Evolutionary conservation across 208 protist genomes (phyloP).

Genomic region (Wallacemonas sp.): DNA sequence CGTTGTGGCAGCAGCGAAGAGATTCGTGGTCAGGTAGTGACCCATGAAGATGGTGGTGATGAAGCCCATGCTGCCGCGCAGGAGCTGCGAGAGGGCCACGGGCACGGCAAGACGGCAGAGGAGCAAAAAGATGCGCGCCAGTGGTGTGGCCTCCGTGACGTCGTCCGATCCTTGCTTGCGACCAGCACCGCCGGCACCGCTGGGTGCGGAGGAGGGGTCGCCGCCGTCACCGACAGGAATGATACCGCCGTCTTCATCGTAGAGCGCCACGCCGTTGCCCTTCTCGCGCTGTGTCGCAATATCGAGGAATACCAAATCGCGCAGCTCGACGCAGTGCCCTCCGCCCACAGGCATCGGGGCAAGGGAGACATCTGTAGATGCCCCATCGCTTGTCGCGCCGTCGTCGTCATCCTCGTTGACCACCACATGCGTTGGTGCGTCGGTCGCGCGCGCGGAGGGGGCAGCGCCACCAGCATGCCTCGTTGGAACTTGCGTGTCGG

Average conservation of each 20-base stretch:
- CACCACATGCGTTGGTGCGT: background rate
- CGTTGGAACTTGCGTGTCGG: too few relatives aligned
- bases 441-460: background rate
- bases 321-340: conserved; percentile 6
- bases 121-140: conserved; percentile 18
- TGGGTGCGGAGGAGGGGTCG: background rate
- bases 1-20: conserved; percentile 37
- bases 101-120: conserved; percentile 26
- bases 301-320: conserved; percentile 1
- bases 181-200: background rate
- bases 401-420: background rate
- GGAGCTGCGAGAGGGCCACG: conserved; percentile 28
- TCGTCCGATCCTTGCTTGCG: conserved; percentile 13
- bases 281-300: background rate
- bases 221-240: conserved; percentile 1
- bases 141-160: conserved; percentile 15
- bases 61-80: conserved; percentile 31
- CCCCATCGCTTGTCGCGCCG: background rate
- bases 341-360: conserved; percentile 5
- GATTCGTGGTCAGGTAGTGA: conserved; percentile 25
- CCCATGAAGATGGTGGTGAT: conserved; percentile 37
- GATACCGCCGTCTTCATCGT: background rate
- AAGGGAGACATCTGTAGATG: background rate
- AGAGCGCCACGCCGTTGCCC: conserved; percentile 4
- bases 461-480: too few relatives aligned